These are phyloP conservation scores for Exophiala alcalophila DNA, from an alignment of 2,329 filamentous ascomycete genomes.

Conservation along the genomic window DNA sequence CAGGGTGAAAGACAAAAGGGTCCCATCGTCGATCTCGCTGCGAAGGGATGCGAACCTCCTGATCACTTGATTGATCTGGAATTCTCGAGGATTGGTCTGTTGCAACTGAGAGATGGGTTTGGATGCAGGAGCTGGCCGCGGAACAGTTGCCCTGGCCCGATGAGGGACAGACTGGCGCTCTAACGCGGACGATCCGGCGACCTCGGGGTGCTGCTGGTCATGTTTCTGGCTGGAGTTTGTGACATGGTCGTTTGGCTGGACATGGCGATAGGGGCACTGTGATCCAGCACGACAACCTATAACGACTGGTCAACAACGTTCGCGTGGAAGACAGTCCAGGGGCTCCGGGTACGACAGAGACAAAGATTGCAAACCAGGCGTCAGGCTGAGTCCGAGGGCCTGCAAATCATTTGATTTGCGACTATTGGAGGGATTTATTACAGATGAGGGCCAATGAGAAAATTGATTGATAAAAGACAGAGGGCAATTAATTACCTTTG, in stretches of 20 bases:
- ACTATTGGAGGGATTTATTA: conserved; percentile 9
- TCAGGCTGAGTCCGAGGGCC: conserved; percentile 4
- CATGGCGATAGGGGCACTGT: conserved; percentile 51
- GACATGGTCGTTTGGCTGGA: conserved; percentile 10
- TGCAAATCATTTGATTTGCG: conserved; percentile 3
- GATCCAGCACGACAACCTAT: conserved; percentile 53
- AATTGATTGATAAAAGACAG: conserved; percentile 19
- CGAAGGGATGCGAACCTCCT: conserved; percentile 60
- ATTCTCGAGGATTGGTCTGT: conserved; percentile 65
- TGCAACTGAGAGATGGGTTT: conserved; percentile 66
- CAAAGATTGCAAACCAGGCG: conserved; percentile 9
- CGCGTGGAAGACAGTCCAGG: not conserved
- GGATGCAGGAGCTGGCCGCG: conserved; percentile 38
- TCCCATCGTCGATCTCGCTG: conserved; percentile 47
- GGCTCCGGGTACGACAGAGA: conserved; percentile 3
- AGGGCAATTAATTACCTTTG: conserved; percentile 21
- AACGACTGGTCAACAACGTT: not conserved
- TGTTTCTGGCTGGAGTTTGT: conserved; percentile 33
- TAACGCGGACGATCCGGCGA: conserved; percentile 15
- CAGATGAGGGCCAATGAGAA: conserved; percentile 13
- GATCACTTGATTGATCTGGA: conserved; percentile 70
- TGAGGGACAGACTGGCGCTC: conserved; percentile 15
- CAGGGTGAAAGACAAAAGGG: conserved; percentile 62
- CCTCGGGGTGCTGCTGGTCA: conserved; percentile 25
- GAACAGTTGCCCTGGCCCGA: conserved; percentile 3